A percentile compares a stretch with the other conserved stretches of the same genome.
phyloP scores from a whole-genome alignment of 2,329 filamentous ascomycete species.

The Scytalidium sp. region DNA sequence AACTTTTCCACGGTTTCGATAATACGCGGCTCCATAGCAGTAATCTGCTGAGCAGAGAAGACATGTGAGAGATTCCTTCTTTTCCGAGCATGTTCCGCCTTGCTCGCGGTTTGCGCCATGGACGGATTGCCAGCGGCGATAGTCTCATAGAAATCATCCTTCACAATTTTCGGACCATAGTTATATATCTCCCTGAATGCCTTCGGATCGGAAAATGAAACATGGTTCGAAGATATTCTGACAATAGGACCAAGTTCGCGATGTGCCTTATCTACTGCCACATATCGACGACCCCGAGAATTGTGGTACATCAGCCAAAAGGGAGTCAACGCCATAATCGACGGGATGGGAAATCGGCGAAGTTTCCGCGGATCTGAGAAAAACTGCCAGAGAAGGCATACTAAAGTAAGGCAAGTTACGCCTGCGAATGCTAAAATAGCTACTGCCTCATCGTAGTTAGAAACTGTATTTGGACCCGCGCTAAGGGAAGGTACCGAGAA shows the following conservation, averaged over 20 bases:
- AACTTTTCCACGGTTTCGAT: slow-evolving; percentile 43
- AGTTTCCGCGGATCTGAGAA: not conserved
- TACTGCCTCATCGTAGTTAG: no score
- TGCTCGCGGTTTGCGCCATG: slow-evolving; percentile 48
- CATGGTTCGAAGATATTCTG: slow-evolving; percentile 39
- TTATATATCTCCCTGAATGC: slow-evolving; percentile 46
- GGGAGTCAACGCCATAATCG: slow-evolving; percentile 7
- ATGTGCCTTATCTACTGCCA: slow-evolving; percentile 19
- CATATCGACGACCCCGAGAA: slow-evolving; percentile 13
- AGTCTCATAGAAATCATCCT: slow-evolving; percentile 43
- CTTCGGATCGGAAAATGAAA: slow-evolving; percentile 37
- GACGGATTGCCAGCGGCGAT: slow-evolving; percentile 42
- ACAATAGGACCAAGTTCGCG: slow-evolving; percentile 23
- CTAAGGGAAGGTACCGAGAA: no score
- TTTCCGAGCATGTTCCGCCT: slow-evolving; percentile 48
- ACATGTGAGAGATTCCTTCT: slow-evolving; percentile 46
- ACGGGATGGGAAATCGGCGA: slow-evolving; percentile 7
- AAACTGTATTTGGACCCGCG: no score
- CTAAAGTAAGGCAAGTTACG: not conserved
- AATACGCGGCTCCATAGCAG: slow-evolving; percentile 50
- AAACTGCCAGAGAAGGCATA: not conserved
- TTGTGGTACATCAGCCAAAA: slow-evolving; percentile 21
- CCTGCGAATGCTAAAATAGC: no score
- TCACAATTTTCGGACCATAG: slow-evolving; percentile 45
- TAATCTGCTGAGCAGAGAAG: slow-evolving; percentile 49